These are phyloP conservation scores for Colletotrichum truncatum DNA, from an alignment of 2,329 filamentous ascomycete species.

Conservation along the genomic window DNA sequence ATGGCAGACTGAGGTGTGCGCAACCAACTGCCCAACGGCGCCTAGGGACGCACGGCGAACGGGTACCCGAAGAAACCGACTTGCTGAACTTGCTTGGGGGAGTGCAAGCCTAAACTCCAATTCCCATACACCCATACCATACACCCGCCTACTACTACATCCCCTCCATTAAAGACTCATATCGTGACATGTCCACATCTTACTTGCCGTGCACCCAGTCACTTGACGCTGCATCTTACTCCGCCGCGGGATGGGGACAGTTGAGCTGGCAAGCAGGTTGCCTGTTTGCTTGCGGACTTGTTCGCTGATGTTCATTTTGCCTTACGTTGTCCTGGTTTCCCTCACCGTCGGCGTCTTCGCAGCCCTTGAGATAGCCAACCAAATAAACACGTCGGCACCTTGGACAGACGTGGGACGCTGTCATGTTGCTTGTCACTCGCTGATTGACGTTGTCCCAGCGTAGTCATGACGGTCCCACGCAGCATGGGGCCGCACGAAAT, in stretches of 20 bases:
- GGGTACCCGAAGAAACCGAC: conserved; percentile 3
- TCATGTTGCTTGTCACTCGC: conserved; percentile 1
- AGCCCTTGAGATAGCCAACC: conserved; percentile 4
- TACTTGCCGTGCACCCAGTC: conserved; percentile 25
- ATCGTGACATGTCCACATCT: conserved; percentile 31
- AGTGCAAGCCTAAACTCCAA: conserved; percentile 19
- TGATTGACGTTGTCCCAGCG: conserved; percentile 19
- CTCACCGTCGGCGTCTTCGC: background rate
- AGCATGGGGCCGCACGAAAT: conserved; percentile 24
- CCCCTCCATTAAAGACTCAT: conserved; percentile 19
- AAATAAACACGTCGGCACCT: conserved; percentile 8
- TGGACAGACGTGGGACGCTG: conserved; percentile 11
- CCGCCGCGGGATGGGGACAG: conserved; percentile 24
- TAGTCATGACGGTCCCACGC: conserved; percentile 12
- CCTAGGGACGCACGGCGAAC: conserved; percentile 2
- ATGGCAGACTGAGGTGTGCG: background rate
- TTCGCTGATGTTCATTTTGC: background rate
- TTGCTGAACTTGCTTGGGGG: background rate
- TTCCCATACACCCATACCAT: conserved; percentile 5
- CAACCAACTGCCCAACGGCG: conserved; percentile 8
- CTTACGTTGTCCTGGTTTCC: conserved; percentile 17
- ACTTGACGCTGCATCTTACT: conserved; percentile 28
- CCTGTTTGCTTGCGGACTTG: conserved; percentile 20
- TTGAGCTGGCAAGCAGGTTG: conserved; percentile 26
- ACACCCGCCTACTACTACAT: background rate